Evolutionary conservation across 2,329 filamentous ascomycete genomes (phyloP).

Genomic region (Mycogone perniciosa): DNA sequence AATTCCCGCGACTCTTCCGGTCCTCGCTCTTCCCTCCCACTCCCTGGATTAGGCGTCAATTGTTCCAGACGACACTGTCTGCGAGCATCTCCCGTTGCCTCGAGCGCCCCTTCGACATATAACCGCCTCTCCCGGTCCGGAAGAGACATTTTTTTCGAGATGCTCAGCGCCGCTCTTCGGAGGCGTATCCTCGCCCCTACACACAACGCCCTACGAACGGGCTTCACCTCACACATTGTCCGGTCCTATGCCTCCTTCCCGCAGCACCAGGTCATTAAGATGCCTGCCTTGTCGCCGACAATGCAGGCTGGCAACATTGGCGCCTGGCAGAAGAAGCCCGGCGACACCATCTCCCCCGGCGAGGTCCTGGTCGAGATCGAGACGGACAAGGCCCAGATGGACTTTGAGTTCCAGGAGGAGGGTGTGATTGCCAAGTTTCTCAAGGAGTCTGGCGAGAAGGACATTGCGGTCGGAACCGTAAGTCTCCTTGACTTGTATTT

Average conservation of each 20-base stretch:
- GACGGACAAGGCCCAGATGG: conserved; percentile 99
- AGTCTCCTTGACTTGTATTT: conserved; percentile 33
- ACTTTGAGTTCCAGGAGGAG: conserved; percentile 99
- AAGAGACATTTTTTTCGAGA: conserved; percentile 33
- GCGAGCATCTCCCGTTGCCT: conserved; percentile 9
- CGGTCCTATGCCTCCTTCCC: conserved; percentile 79
- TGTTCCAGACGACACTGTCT: conserved; percentile 10
- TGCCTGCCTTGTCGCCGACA: conserved; percentile 96
- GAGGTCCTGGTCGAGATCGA: conserved; percentile 98
- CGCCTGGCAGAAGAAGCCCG: conserved; percentile 94
- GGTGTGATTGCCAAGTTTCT: conserved; percentile 91
- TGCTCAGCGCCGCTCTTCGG: conserved; percentile 59
- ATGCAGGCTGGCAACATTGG: conserved; percentile 98
- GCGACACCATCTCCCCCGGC: conserved; percentile 79
- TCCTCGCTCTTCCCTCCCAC: conserved; percentile 13
- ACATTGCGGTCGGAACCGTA: conserved; percentile 90
- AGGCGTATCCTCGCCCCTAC: conserved; percentile 52
- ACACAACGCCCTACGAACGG: conserved; percentile 44
- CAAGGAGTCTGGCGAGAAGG: conserved; percentile 89
- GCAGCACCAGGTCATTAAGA: conserved; percentile 89
- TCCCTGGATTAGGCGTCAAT: conserved; percentile 13
- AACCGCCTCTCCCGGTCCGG: conserved; percentile 14
- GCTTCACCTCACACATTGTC: conserved; percentile 48
- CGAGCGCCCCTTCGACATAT: conserved; percentile 15
- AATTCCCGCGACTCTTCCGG: conserved; percentile 24